A percentile compares a stretch with the other conserved stretches of the same genome.
phyloP scores from a whole-genome alignment of 768 basidiomycete genomes.

The Termitomyces sp. region DNA sequence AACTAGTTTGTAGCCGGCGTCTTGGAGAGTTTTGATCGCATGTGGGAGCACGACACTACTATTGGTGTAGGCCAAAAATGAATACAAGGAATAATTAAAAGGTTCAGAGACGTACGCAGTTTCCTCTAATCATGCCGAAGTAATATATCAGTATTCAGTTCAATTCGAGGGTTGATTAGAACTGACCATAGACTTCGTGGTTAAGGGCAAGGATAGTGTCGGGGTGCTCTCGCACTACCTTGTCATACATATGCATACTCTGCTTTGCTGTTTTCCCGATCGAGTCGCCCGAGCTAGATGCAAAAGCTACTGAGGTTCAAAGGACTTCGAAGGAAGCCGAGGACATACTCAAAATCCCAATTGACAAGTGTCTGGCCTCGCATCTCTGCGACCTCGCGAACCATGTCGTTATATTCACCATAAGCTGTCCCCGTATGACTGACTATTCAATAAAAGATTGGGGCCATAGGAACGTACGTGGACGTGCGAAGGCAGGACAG shows the following conservation, averaged over 20 bases:
- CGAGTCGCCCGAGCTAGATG: slow-evolving; percentile 29
- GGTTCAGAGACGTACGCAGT: not conserved
- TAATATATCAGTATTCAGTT: slow-evolving; percentile 3
- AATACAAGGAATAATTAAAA: no score
- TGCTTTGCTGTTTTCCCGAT: slow-evolving; percentile 22
- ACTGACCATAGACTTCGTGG: slow-evolving; percentile 32
- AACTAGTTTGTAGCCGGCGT: slow-evolving; percentile 36
- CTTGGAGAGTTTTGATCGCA: slow-evolving; percentile 27
- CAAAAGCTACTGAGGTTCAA: not conserved
- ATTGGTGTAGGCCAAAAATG: not conserved
- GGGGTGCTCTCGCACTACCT: slow-evolving; percentile 20
- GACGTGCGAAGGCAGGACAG: slow-evolving; percentile 38
- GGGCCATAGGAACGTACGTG: slow-evolving; percentile 27
- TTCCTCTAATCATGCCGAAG: not conserved
- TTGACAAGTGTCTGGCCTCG: slow-evolving; percentile 31
- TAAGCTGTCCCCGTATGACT: slow-evolving; percentile 27
- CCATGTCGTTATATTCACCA: slow-evolving; percentile 39
- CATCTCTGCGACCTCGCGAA: slow-evolving; percentile 28
- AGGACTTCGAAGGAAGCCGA: not conserved
- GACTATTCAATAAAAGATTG: not conserved
- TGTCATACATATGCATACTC: slow-evolving; percentile 24
- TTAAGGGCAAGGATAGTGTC: slow-evolving; percentile 32
- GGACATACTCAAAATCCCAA: slow-evolving; percentile 40
- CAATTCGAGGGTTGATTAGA: not conserved
- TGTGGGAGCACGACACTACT: slow-evolving; percentile 25